phyloP scores from a whole-genome alignment of 495 filamentous ascomycete species.

The Halenospora varia region DNA sequence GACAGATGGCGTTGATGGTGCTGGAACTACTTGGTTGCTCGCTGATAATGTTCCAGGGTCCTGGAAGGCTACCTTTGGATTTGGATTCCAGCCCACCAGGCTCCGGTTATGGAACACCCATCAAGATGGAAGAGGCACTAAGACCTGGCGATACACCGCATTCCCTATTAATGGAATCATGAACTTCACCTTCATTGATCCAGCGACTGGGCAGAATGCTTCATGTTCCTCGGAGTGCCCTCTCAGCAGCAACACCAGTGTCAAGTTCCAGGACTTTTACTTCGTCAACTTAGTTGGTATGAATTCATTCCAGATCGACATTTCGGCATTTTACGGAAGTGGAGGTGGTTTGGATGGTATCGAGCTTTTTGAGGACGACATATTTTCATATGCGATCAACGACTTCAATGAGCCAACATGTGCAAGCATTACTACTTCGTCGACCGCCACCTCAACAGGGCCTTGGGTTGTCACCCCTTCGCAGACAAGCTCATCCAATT shows the following conservation, averaged over 20 bases:
- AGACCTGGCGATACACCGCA: constrained; percentile 77
- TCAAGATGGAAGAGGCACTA: constrained; percentile 78
- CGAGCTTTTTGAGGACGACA: constrained; percentile 84
- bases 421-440: constrained; percentile 58
- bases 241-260: constrained; percentile 59
- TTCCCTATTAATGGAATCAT: constrained; percentile 87
- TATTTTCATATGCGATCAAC: constrained; percentile 77
- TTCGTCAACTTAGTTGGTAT: constrained; percentile 88
- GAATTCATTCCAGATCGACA: constrained; percentile 81
- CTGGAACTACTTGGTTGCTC: constrained; percentile 79
- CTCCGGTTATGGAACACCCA: constrained; percentile 88
- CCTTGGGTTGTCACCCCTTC: constrained; percentile 67
- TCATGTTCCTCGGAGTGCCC: constrained; percentile 78
- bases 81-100: constrained; percentile 79
- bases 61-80: constrained; percentile 80
- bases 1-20: constrained; percentile 55
- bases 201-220: constrained; percentile 55
- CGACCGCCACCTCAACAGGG: constrained; percentile 63
- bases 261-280: constrained; percentile 79
- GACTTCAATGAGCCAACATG: constrained; percentile 88
- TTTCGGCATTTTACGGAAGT: constrained; percentile 78
- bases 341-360: constrained; percentile 88
- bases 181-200: constrained; percentile 89
- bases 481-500: constrained; percentile 61
- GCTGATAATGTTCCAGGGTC: constrained; percentile 74